Percentiles rank a stretch among this genome's conserved stretches.
These are phyloP conservation scores for Polyplosphaeria fusca DNA, from an alignment of 495 filamentous ascomycete genomes.

Conservation along the genomic window DNA sequence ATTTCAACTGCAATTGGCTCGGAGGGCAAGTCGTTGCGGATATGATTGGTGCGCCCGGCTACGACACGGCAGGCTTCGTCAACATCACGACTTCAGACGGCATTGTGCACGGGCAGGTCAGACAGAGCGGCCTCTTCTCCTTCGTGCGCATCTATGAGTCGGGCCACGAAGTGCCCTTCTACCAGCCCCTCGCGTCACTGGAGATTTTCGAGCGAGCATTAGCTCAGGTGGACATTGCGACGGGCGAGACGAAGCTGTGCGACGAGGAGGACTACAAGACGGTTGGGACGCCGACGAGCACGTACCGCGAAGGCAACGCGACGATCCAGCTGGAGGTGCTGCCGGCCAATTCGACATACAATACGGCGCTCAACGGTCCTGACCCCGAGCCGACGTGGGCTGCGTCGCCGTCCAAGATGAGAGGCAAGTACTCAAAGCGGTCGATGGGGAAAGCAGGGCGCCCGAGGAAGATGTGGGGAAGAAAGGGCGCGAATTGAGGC, in stretches of 20 bases:
- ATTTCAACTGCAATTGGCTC: constrained; percentile 63
- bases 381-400: constrained; percentile 30
- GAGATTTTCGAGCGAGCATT: constrained; percentile 60
- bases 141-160: constrained; percentile 53
- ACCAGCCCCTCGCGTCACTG: constrained; percentile 61
- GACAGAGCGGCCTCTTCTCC: constrained; percentile 65
- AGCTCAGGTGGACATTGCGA: constrained; percentile 57
- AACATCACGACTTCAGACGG: constrained; percentile 55
- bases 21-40: constrained; percentile 52
- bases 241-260: constrained; percentile 45
- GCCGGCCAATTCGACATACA: constrained; percentile 52
- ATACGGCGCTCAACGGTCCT: constrained; percentile 49
- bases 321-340: constrained; percentile 52
- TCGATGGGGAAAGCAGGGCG: too few relatives aligned
- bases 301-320: constrained; percentile 56
- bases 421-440: too few relatives aligned
- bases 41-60: constrained; percentile 48
- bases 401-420: neutral
- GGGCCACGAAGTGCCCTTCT: constrained; percentile 69
- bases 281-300: constrained; percentile 49
- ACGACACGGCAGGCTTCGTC: constrained; percentile 50
- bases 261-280: constrained; percentile 44
- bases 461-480: too few relatives aligned
- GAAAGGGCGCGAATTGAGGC: too few relatives aligned
- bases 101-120: constrained; percentile 61